Evolutionary conservation across 2,329 filamentous ascomycete genomes (phyloP).

Genomic region (Fusarium sp.): DNA sequence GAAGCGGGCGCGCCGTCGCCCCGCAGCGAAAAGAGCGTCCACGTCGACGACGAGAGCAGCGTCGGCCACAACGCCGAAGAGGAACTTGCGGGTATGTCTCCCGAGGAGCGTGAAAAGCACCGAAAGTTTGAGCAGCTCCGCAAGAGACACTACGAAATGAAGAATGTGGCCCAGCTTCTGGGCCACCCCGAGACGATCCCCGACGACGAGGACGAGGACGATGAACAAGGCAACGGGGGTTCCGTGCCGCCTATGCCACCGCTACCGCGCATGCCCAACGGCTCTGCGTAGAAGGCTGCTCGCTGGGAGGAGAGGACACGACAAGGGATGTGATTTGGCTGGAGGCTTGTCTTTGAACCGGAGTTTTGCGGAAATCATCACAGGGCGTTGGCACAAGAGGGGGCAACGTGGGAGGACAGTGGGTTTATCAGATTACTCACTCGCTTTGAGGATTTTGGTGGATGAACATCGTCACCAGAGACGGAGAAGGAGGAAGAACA

Average conservation of each 20-base stretch:
- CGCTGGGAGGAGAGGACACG: conserved; percentile 11
- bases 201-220: conserved; percentile 72
- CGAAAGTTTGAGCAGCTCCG: conserved; percentile 89
- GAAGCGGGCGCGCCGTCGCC: conserved; percentile 55
- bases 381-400: conserved; percentile 43
- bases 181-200: conserved; percentile 78
- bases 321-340: conserved; percentile 15
- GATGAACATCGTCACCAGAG: conserved; percentile 10
- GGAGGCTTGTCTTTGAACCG: conserved; percentile 30
- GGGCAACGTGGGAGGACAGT: conserved; percentile 18
- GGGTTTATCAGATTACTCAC: conserved; percentile 24
- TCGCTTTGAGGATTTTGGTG: conserved; percentile 32
- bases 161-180: conserved; percentile 87
- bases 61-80: conserved; percentile 70
- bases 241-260: conserved; percentile 55
- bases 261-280: conserved; percentile 58
- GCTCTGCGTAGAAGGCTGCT: conserved; percentile 44
- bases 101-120: conserved; percentile 91
- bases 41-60: conserved; percentile 75
- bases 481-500: conserved; percentile 7
- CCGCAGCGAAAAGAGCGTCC: conserved; percentile 76
- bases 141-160: conserved; percentile 99
- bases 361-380: conserved; percentile 46
- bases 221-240: conserved; percentile 62
- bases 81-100: conserved; percentile 64